Base-by-base conservation (phyloP, 805 yeast species). In the Priceomyces melissophilus region DNA sequence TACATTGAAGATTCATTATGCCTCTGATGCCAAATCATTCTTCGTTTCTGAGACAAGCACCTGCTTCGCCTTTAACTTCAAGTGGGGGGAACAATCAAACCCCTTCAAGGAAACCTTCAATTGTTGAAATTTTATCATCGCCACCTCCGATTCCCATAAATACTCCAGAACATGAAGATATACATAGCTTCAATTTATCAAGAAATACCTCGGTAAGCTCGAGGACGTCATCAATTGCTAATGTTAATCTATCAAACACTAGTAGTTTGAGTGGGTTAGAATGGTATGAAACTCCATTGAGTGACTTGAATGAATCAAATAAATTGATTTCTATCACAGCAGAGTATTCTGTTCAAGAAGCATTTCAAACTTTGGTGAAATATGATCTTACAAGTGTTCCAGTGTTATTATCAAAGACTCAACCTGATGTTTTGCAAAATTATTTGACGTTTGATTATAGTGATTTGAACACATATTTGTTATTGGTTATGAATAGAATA, bases 361-460 rank as follows among this genome's bases (percentile, higher is more conserved):
- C 98, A 2, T 93, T 87, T 66, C 88, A 89, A 53, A 81, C 83
- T 3, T 71, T 91, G 54, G 74, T 77, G 25, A 66, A 73, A 26
- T 75, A 90, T 60, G 81, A 84, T 48, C 75, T 93, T 55, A 91
- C 96, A 2, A 84, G 95, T 11, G 68, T 93, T 41, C 98, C 99
- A 0, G 93, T 91, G 12, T 55, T 65, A 15, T 34, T 57, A 26
- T 48, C 61, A 5, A 78, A 75, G 46, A 69, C 73, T 36, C 67
- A 53, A 43, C 67, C 71, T 2, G 69, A 73, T 38, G 87, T 81
- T 50, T 66, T 82, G 49, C 43, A 55, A 29, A 76, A 82, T 49
- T 87, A 93, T 54, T 73, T 84, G 45, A 84, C 96, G 2, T 91
- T 91, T 61, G 99, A 93, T 63, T 93, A 88, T 64, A 77, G 91